Evolutionary conservation across 495 filamentous ascomycete species (phyloP), one percentile per base, ranked within the genome.

Genomic region (Penicillium psychrofluorescens): DNA sequence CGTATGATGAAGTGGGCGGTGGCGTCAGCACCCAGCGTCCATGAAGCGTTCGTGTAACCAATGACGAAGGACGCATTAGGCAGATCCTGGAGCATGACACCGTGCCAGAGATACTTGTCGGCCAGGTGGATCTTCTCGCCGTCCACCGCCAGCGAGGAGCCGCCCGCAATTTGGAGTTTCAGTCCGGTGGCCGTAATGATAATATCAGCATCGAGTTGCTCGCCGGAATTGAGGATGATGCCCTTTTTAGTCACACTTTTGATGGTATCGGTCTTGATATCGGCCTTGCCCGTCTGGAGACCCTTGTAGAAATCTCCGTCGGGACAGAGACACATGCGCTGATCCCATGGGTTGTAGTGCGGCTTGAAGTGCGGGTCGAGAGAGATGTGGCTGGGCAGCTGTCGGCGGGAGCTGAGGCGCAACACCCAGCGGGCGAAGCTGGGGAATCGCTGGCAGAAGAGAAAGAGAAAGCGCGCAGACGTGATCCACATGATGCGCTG

Each of bases 161-260:
- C 68, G 15, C 75, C 75, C 0, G 75, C 73, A 8, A 86, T 56
- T 13, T 63, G 62, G 35, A 87, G 53, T 35, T 72, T 71, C 1
- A 92, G 65, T 1, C 86, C 86, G 0, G 86, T 92, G 0, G 86
- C 85, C 0, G 84, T 85, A 47, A 90, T 62, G 55, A 90, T 84
- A 51, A 85, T 79, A 61, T 90, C 84, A 0, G 82, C 78, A 1
- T 78, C 67, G 4, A 90, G 53, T 0, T 55, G 58, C 37, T 76
- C 68, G 12, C 81, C 85, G 0, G 72, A 74, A 28, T 68, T 58
- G 14, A 87, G 72, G 12, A 59, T 48, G 44, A 91, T 80, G 1
- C 77, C 74, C 10, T 72, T 67, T 14, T 66, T 58, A 0, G 77
- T 82, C 8, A 91, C 78, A 0, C 66, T 70, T n/a, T 77, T 65